Evolutionary conservation across 139 green algal species (phyloP).

Genomic region (Coelastrella sp.): DNA sequence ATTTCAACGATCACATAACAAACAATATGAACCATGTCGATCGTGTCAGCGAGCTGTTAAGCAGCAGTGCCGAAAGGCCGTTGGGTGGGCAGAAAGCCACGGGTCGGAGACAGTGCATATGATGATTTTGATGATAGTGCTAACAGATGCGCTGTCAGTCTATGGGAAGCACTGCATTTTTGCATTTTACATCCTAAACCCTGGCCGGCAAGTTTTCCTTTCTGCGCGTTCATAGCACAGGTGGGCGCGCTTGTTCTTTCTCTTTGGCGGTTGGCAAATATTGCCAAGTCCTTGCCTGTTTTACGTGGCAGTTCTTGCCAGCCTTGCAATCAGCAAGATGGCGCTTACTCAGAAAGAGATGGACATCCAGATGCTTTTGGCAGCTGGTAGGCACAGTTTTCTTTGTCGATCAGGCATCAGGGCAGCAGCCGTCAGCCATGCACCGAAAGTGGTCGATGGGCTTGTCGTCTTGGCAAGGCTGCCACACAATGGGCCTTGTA

Average conservation of each 20-base stretch:
- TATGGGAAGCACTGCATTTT: not conserved
- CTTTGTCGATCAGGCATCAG: conserved; percentile 14
- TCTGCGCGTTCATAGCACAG: not conserved
- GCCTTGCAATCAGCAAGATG: conserved; percentile 62
- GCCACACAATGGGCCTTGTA: not conserved
- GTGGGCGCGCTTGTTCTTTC: not conserved
- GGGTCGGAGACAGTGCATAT: not conserved
- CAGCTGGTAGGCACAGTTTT: conserved; percentile 89
- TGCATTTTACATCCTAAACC: not conserved
- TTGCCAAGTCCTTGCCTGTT: conserved; percentile 16
- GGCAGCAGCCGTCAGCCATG: not conserved
- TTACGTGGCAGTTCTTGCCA: conserved; percentile 25
- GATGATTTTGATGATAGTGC: not conserved
- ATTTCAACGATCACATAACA: not conserved
- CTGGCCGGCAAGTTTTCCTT: not conserved
- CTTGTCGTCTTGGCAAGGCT: not conserved
- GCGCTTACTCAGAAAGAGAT: conserved; percentile 83
- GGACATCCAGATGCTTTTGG: conserved; percentile 95
- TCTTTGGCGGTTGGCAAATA: not conserved
- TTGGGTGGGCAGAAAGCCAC: not conserved
- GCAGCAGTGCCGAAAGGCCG: not conserved
- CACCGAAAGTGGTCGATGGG: not conserved
- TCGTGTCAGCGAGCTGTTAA: not conserved
- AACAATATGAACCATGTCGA: not conserved
- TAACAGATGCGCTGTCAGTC: no score